These are phyloP conservation scores for Backusella liffmaniae DNA, from an alignment of 192 early-diverging fungal species.

Conservation along the genomic window DNA sequence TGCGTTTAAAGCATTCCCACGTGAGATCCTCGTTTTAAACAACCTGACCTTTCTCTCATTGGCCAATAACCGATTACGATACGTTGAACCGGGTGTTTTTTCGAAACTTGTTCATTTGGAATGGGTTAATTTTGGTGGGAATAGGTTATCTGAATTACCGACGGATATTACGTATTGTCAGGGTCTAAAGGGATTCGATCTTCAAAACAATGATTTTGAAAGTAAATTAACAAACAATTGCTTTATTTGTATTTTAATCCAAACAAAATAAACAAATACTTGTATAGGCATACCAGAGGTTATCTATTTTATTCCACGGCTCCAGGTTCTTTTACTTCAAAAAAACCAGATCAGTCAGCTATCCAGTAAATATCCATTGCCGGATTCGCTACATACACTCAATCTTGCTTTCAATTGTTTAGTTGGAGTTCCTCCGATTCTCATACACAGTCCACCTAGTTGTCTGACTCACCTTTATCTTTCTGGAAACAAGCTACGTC, in stretches of 20 bases:
- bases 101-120: conserved; percentile 13
- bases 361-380: conserved; percentile 20
- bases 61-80: conserved; percentile 33
- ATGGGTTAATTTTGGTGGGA: conserved; percentile 28
- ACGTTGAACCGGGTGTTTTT: conserved; percentile 14
- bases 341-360: conserved; percentile 41
- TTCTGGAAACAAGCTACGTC: conserved; percentile 39
- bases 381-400: conserved; percentile 31
- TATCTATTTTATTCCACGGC: conserved; percentile 26
- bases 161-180: conserved; percentile 31
- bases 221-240: conserved; percentile 11
- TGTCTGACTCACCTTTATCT: conserved; percentile 37
- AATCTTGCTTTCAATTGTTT: conserved; percentile 45
- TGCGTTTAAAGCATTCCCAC: conserved; percentile 35
- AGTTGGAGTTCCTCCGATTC: conserved; percentile 24
- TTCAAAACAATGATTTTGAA: conserved; percentile 39
- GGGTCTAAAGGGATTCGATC: conserved; percentile 37
- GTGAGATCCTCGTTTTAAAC: conserved; percentile 32
- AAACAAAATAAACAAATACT: neutral
- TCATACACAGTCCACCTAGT: conserved; percentile 27
- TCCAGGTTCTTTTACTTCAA: conserved; percentile 41
- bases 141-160: conserved; percentile 25
- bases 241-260: neutral
- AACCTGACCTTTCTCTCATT: conserved; percentile 44
- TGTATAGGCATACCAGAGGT: conserved; percentile 32